A percentile compares a stretch with the other conserved stretches of the same genome.
Evolutionary conservation across 768 basidiomycete genomes (phyloP).

Genomic region (Cyclocybe aegerita): DNA sequence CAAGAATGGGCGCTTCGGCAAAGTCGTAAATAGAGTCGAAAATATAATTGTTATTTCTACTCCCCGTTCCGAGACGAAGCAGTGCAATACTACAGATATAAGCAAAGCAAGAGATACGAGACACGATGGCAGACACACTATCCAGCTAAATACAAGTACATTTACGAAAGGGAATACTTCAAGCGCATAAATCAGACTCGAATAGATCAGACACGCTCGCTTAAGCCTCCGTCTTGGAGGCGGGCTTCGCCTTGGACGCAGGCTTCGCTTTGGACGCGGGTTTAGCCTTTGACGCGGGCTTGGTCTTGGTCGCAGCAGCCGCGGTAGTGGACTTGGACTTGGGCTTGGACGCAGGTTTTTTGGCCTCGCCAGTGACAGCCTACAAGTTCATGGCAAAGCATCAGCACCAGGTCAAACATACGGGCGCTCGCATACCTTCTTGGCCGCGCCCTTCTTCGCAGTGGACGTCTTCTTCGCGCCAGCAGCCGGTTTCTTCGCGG

Average conservation of each 20-base stretch:
- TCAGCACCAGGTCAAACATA: neutral
- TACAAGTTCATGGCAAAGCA: slow-evolving; percentile 10
- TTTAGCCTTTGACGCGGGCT: slow-evolving; percentile 23
- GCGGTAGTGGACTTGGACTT: slow-evolving; percentile 24
- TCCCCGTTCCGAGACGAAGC: too few relatives aligned
- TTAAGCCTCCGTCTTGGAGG: slow-evolving; percentile 23
- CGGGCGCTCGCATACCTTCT: slow-evolving; percentile 49
- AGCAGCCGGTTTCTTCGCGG: slow-evolving; percentile 26
- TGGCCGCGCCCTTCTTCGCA: slow-evolving; percentile 41
- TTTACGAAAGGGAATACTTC: too few relatives aligned
- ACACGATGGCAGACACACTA: too few relatives aligned
- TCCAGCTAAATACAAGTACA: too few relatives aligned
- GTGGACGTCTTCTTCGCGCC: slow-evolving; percentile 20
- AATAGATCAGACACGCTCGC: neutral
- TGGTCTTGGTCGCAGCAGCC: slow-evolving; percentile 31
- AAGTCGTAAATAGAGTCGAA: too few relatives aligned
- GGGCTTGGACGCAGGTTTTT: slow-evolving; percentile 34
- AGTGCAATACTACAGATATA: too few relatives aligned
- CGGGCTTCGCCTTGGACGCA: slow-evolving; percentile 30
- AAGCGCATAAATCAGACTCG: too few relatives aligned
- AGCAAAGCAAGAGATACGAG: too few relatives aligned
- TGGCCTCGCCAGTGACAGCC: slow-evolving; percentile 38
- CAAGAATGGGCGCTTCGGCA: too few relatives aligned
- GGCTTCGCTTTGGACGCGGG: slow-evolving; percentile 27
- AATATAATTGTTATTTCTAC: too few relatives aligned